Percentiles rank a stretch among this genome's conserved stretches.
Conservation (phyloP, 768 basidiomycete genomes). For the Mycena chlorophos region DNA sequence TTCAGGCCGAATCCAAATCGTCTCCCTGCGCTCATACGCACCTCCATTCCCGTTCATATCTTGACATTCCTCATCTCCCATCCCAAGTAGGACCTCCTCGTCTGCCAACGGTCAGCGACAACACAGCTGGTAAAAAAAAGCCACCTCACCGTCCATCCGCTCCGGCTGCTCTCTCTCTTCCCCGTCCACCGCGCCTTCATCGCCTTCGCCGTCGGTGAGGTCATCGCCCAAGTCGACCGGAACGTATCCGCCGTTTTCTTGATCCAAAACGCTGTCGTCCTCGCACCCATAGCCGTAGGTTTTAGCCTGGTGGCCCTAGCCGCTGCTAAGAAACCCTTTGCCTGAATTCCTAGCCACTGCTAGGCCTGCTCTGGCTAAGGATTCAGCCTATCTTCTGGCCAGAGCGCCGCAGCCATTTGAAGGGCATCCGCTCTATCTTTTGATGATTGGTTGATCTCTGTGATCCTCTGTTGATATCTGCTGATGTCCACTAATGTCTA, state of each 20-base stretch:
- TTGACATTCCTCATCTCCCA: too few relatives aligned
- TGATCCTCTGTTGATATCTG: background rate
- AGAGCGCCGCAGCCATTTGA: background rate
- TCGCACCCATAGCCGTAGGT: too few relatives aligned
- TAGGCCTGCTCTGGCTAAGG: background rate
- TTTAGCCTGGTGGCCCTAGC: background rate
- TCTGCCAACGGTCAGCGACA: too few relatives aligned
- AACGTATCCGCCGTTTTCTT: slow-evolving; percentile 17
- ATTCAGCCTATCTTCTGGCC: background rate
- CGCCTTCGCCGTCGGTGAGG: too few relatives aligned
- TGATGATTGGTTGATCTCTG: background rate
- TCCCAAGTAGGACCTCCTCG: too few relatives aligned
- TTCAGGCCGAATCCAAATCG: too few relatives aligned
- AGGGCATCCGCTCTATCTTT: background rate
- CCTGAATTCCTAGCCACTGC: background rate
- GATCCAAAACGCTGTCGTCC: slow-evolving; percentile 1
- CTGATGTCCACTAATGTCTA: too few relatives aligned
- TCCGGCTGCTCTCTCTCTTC: background rate
- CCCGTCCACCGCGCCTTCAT: too few relatives aligned
- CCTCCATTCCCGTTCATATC: too few relatives aligned
- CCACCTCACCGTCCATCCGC: background rate
- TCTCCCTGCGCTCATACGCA: too few relatives aligned
- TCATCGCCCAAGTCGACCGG: background rate
- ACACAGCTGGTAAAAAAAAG: too few relatives aligned
- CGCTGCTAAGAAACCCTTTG: background rate